Evolutionary conservation across 208 protist genomes (phyloP).

Genomic region (Phytomonas sp.): DNA sequence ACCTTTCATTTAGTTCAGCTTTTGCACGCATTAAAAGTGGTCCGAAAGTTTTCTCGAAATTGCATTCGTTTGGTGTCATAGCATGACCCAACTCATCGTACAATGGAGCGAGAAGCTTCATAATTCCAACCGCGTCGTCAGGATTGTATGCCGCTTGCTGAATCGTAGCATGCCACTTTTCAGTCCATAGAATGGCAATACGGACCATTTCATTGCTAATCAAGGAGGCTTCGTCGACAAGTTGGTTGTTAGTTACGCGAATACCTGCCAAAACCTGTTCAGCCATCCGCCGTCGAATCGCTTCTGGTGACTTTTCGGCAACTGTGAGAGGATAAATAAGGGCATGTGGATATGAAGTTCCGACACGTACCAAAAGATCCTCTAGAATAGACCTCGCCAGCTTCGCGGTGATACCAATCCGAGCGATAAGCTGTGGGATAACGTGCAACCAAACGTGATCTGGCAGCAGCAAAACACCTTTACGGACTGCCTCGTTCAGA

Average conservation of each 20-base stretch:
- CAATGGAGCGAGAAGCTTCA: conserved; percentile 91
- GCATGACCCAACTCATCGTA: conserved; percentile 91
- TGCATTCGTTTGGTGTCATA: conserved; percentile 91
- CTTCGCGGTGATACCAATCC: conserved; percentile 91
- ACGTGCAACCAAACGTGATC: conserved; percentile 98
- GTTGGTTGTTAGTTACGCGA: conserved; percentile 56
- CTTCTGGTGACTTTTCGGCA: conserved; percentile 84
- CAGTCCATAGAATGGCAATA: conserved; percentile 96
- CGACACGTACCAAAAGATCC: conserved; percentile 92
- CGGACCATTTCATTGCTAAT: conserved; percentile 98
- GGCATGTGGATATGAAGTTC: conserved; percentile 96
- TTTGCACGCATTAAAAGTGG: conserved; percentile 48
- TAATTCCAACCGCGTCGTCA: conserved; percentile 85
- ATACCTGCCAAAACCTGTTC: conserved; percentile 76
- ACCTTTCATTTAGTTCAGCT: conserved; percentile 42
- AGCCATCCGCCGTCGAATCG: conserved; percentile 63
- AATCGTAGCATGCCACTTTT: conserved; percentile 92
- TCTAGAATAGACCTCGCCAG: conserved; percentile 90
- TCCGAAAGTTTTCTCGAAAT: conserved; percentile 87
- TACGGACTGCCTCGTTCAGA: conserved; percentile 76
- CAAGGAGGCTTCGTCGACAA: conserved; percentile 93
- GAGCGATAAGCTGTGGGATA: conserved; percentile 98
- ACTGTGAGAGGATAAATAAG: conserved; percentile 99
- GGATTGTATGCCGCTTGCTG: conserved; percentile 95
- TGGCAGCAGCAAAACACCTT: conserved; percentile 89